These are phyloP conservation scores for Posidonia australis DNA, from an alignment of 106 monocot species.

Conservation along the genomic window DNA sequence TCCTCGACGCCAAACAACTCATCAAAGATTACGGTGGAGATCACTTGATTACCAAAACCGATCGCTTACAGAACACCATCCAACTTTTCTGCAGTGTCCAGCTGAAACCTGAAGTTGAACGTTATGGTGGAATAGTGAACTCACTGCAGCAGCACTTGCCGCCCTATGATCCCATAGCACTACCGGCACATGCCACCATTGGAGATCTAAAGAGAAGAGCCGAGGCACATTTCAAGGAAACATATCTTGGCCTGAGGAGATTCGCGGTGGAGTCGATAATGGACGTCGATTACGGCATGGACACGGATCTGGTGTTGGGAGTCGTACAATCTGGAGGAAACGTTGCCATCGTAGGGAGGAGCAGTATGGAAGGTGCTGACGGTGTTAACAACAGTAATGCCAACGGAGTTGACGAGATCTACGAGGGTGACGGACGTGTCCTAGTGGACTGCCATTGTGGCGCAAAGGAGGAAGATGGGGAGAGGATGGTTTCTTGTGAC, in stretches of 20 bases:
- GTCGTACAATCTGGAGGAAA: constrained; percentile 15
- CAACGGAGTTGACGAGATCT: constrained; percentile 11
- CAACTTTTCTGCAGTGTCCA: constrained; percentile 37
- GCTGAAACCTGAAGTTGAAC: constrained; percentile 4
- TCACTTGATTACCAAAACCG: not conserved
- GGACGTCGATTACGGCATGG: constrained; percentile 8
- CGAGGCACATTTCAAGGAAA: constrained; percentile 40
- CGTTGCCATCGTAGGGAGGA: constrained; percentile 36
- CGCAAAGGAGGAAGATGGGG: constrained; percentile 71
- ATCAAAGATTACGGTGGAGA: constrained; percentile 44
- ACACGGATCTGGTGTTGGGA: constrained; percentile 17
- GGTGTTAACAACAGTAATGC: not conserved
- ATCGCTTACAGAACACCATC: not conserved
- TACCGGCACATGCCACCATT: constrained; percentile 32
- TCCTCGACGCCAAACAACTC: constrained; percentile 67
- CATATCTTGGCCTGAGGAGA: constrained; percentile 51
- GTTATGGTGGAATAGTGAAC: not conserved
- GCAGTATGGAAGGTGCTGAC: constrained; percentile 8
- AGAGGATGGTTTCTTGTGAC: constrained; percentile 68
- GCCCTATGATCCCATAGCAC: constrained; percentile 27
- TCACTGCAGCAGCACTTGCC: not conserved
- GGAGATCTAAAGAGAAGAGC: constrained; percentile 45
- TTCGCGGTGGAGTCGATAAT: constrained; percentile 40
- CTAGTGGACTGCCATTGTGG: constrained; percentile 72
- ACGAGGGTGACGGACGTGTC: constrained; percentile 26